These are phyloP conservation scores for Leccinum boreale DNA, from an alignment of 768 basidiomycete species.

Conservation along the genomic window DNA sequence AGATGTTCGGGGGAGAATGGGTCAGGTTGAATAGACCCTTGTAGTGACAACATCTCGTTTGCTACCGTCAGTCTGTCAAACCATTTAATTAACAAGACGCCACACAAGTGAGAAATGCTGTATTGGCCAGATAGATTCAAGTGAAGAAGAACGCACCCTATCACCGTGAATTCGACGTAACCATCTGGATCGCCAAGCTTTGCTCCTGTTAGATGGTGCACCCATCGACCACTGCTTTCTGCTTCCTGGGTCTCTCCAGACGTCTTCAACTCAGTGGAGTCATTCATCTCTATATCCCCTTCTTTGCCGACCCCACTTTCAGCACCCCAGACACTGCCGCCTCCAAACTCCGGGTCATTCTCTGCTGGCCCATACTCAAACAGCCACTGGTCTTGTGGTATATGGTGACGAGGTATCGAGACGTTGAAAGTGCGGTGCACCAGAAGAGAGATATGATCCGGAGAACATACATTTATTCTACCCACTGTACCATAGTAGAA, in stretches of 20 bases:
- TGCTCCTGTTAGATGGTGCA: constrained; percentile 65
- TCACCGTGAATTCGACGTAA: constrained; percentile 77
- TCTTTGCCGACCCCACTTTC: constrained; percentile 5
- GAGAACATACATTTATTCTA: constrained; percentile 85
- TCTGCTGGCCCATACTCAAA: constrained; percentile 85
- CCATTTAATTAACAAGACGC: constrained; percentile 2
- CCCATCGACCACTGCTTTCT: constrained; percentile 74
- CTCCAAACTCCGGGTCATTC: constrained; percentile 72
- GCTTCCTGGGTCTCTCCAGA: constrained; percentile 27
- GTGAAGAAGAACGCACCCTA: constrained; percentile 49
- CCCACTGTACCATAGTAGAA: constrained; percentile 50
- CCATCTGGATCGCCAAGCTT: constrained; percentile 67
- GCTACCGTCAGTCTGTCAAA: constrained; percentile 72
- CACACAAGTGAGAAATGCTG: not conserved
- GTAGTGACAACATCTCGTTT: constrained; percentile 89
- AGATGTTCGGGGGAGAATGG: constrained; percentile 67
- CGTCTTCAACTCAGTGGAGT: not conserved
- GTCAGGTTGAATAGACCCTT: constrained; percentile 77
- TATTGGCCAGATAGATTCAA: not conserved
- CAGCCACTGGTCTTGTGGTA: constrained; percentile 74
- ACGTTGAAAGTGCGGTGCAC: constrained; percentile 92
- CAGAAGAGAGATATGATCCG: constrained; percentile 88
- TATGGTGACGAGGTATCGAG: constrained; percentile 90
- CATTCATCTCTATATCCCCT: constrained; percentile 12
- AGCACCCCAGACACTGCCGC: constrained; percentile 28